Evolutionary conservation across 2,329 filamentous ascomycete species (phyloP), one percentile per base, ranked within the genome.

Genomic region (Pseudocercospora macadamiae): DNA sequence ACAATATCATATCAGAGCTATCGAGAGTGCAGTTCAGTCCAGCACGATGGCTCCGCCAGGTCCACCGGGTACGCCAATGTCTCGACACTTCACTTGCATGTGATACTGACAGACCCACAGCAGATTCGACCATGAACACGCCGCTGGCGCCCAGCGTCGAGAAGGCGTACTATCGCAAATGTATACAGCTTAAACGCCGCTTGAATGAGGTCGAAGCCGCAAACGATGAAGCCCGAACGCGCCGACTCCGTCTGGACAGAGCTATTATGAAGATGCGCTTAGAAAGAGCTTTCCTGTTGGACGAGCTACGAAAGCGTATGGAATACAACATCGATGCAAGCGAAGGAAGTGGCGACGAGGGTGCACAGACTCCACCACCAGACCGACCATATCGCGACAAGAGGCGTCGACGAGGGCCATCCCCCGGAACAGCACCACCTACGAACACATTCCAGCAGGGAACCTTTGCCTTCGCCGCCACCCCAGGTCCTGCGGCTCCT

Each of bases 141-240:
- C 73, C 80, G 10, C 83, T 87, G 57, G 91, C 93, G 18, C 93
- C 95, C 14, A 96, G 92, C 14, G 92, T 97, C 63, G 93, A 99
- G 77, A 89, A 93, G 74, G 93, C 93, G 51, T 99, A 97, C 77
- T 92, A 95, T 70, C 86, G 91, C 65, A 97, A 99, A 85, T 97
- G 93, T 76, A 91, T 97, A 73, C 90, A 96, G 69, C 85, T 99
- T 19, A 96, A 96, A 78, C 89, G 91, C 69, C 89, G 95, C 61
- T 90, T 95, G 64, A 89, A 88, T 73, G 93, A 97, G 74, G 91
- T 97, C 68, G 93, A 97, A 74, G 87, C 91, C 60, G 89, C 91
- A 71, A 97, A 97, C 74, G 92, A 96, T 69, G 85, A 89, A 57
- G 89, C 91, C 47, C 86, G 91, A 54, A 80, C 91, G 54, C 89